These are phyloP conservation scores for Bipolaris bicolor DNA, from an alignment of 2,329 filamentous ascomycete species.

Conservation along the genomic window DNA sequence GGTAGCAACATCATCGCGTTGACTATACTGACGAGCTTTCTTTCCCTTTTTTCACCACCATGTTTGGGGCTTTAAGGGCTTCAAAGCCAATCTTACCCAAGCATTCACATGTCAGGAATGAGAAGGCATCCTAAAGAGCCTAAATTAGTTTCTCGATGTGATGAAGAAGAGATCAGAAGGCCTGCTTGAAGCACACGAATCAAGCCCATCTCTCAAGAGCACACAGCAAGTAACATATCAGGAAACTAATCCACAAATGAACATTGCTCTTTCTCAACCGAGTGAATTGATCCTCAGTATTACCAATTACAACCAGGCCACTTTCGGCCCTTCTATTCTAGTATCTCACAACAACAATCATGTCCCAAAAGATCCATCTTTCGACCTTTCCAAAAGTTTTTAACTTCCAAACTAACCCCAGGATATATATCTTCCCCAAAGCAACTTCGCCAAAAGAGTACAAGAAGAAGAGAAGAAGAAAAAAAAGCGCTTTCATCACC, in stretches of 20 bases:
- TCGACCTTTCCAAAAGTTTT: not conserved
- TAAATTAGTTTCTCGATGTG: slow-evolving; percentile 11
- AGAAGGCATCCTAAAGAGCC: slow-evolving; percentile 6
- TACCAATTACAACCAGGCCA: not conserved
- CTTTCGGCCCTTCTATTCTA: not conserved
- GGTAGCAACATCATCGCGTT: too few species aligned
- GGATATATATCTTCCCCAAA: not conserved
- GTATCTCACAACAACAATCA: not conserved
- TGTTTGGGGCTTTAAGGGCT: slow-evolving; percentile 7
- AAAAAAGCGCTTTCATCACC: not conserved
- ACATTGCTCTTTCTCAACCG: not conserved
- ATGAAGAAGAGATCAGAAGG: slow-evolving; percentile 13
- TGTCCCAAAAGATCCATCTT: not conserved
- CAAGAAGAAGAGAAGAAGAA: too few species aligned
- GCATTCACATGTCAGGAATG: not conserved
- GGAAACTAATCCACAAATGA: not conserved
- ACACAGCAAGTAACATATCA: slow-evolving; percentile 7
- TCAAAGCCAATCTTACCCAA: slow-evolving; percentile 2
- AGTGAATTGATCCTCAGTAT: not conserved
- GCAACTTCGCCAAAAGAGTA: not conserved
- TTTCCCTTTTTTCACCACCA: slow-evolving; percentile 4
- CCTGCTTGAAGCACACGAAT: slow-evolving; percentile 14
- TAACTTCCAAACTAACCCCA: not conserved
- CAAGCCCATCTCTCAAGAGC: slow-evolving; percentile 6
- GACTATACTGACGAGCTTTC: not conserved